Evolutionary conservation across 495 filamentous ascomycete genomes (phyloP).

Genomic region (Lasiosphaeria ovina): DNA sequence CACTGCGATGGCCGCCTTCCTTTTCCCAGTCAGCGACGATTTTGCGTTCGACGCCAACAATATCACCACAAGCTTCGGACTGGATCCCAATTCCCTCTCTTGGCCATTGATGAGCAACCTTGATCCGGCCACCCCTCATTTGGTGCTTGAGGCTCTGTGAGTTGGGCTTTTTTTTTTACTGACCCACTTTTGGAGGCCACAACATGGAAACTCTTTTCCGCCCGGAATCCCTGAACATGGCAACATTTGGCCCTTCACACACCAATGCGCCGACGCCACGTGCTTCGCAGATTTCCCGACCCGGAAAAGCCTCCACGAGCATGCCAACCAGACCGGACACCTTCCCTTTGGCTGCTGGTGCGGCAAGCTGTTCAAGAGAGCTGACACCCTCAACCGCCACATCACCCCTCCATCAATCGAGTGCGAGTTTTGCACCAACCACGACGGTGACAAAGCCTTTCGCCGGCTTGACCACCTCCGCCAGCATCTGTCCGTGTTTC

Average conservation of each 20-base stretch:
- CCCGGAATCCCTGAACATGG: background rate
- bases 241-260: too few relatives aligned
- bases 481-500: background rate
- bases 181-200: constrained; percentile 6
- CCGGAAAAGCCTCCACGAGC: background rate
- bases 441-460: constrained; percentile 1
- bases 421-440: background rate
- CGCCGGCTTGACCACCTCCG: background rate
- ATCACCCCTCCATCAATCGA: background rate
- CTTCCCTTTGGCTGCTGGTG: background rate
- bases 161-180: constrained; percentile 8
- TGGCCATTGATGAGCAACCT: too few relatives aligned
- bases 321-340: background rate
- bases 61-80: too few relatives aligned
- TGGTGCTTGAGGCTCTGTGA: background rate
- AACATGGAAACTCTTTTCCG: background rate
- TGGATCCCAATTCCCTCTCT: too few relatives aligned
- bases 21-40: too few relatives aligned
- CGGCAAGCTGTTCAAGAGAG: constrained; percentile 1
- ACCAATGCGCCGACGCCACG: background rate
- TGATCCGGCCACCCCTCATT: background rate
- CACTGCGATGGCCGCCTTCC: too few relatives aligned
- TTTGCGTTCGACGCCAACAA: too few relatives aligned
- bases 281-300: background rate
- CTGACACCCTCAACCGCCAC: background rate